These are phyloP conservation scores for Prunus salicina DNA, from an alignment of 306 rosid genomes.

Conservation along the genomic window DNA sequence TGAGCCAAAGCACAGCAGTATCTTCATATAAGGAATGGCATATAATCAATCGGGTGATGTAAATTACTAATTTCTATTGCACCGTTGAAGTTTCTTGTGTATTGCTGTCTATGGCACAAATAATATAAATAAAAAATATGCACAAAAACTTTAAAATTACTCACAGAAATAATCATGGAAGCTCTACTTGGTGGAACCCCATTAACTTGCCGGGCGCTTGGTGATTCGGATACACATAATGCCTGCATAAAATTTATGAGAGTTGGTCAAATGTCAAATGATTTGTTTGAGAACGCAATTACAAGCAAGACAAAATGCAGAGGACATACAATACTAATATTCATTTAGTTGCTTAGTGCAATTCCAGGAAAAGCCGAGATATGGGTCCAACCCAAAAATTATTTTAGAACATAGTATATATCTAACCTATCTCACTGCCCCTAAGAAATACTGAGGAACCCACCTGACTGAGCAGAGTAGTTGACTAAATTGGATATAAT, in stretches of 20 bases:
- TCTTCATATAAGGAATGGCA: not conserved
- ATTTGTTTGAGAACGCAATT: not conserved
- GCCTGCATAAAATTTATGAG: conserved; percentile 47
- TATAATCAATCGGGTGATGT: not conserved
- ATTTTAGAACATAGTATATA: not conserved
- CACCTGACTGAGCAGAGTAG: not conserved
- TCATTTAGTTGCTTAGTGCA: not conserved
- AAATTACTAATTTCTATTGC: not conserved
- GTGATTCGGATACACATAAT: conserved; percentile 51
- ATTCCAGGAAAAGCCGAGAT: not conserved
- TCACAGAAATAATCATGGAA: conserved; percentile 76
- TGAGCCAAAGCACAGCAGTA: not conserved
- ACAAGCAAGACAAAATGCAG: not conserved
- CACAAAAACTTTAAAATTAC: conserved; percentile 17
- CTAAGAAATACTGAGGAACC: not conserved
- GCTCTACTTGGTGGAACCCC: conserved; percentile 69
- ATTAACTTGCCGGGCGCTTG: conserved; percentile 42
- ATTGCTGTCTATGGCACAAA: not conserved
- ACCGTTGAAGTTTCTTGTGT: not conserved
- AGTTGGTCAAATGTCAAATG: not conserved
- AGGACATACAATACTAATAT: not conserved
- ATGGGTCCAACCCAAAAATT: not conserved
- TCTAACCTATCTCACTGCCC: not conserved
- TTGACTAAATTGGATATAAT: conserved; percentile 1
- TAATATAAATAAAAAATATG: not conserved